Evolutionary conservation across 1,284 basidiomycete genomes (phyloP).

Genomic region (Sanghuangporus weigelae): DNA sequence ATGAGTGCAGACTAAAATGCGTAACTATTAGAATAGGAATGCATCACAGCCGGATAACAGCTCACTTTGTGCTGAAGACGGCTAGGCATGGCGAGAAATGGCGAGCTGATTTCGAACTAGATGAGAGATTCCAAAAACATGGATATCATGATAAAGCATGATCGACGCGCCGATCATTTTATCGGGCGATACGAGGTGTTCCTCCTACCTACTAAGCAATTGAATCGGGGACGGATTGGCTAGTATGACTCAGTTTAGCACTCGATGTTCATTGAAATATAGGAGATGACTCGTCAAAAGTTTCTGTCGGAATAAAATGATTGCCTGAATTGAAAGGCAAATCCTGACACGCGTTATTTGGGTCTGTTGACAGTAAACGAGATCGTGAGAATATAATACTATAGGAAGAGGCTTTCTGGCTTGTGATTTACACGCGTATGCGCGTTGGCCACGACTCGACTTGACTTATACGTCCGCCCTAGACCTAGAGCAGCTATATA

Average conservation of each 20-base stretch:
- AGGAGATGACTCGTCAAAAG: too few species aligned
- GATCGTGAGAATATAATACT: background rate
- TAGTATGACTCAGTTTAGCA: too few species aligned
- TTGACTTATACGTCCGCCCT: too few species aligned
- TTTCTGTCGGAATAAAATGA: too few species aligned
- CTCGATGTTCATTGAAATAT: too few species aligned
- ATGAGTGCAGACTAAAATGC: slow-evolving; percentile 64
- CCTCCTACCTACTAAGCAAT: too few species aligned
- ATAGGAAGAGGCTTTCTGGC: background rate
- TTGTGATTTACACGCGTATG: background rate
- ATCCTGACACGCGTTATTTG: background rate
- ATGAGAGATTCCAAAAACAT: too few species aligned
- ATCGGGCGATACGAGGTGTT: too few species aligned
- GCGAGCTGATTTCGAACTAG: background rate
- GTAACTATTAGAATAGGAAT: slow-evolving; percentile 9
- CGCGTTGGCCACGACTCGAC: too few species aligned
- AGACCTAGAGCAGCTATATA: too few species aligned
- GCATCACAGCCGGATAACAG: background rate
- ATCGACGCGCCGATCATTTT: slow-evolving; percentile 1
- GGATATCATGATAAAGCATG: background rate
- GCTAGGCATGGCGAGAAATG: slow-evolving; percentile 44
- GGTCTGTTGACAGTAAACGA: background rate
- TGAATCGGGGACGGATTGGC: too few species aligned
- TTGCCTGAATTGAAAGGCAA: background rate
- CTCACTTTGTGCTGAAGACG: slow-evolving; percentile 67